Percentiles rank a stretch among this genome's conserved stretches.
Evolutionary conservation across 768 basidiomycete species (phyloP).

Genomic region (Tulasnella sp.): DNA sequence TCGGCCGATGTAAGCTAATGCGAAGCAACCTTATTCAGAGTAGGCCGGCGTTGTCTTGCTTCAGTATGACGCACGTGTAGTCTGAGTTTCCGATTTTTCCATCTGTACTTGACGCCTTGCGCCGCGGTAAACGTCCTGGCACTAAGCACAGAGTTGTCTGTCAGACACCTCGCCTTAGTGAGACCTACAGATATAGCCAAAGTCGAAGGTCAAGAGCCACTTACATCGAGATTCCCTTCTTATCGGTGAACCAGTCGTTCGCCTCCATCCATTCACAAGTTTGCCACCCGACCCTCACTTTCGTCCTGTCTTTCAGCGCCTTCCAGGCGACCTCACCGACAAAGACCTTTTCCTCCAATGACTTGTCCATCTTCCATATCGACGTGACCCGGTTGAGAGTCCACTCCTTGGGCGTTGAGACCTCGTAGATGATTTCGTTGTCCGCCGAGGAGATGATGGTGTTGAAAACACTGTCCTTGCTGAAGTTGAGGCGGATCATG

Average conservation of each 20-base stretch:
- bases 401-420: background rate
- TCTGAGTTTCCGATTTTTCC: background rate
- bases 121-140: background rate
- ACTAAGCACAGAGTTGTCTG: background rate
- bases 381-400: background rate
- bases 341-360: background rate
- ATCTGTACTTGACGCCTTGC: background rate
- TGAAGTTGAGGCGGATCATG: background rate
- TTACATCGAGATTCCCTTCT: background rate
- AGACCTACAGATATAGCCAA: too few species aligned
- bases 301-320: background rate
- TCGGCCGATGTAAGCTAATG: background rate
- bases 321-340: constrained; percentile 5
- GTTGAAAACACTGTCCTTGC: background rate
- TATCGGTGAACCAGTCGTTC: background rate
- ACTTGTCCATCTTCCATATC: background rate
- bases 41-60: background rate
- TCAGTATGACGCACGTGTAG: background rate
- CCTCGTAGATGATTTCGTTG: constrained; percentile 6
- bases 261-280: background rate
- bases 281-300: background rate
- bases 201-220: background rate
- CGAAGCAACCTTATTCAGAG: too few species aligned
- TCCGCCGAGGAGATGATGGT: background rate
- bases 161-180: too few species aligned